These are phyloP conservation scores for Metarhizium brunneum DNA, from an alignment of 2,329 filamentous ascomycete species.

Conservation along the genomic window DNA sequence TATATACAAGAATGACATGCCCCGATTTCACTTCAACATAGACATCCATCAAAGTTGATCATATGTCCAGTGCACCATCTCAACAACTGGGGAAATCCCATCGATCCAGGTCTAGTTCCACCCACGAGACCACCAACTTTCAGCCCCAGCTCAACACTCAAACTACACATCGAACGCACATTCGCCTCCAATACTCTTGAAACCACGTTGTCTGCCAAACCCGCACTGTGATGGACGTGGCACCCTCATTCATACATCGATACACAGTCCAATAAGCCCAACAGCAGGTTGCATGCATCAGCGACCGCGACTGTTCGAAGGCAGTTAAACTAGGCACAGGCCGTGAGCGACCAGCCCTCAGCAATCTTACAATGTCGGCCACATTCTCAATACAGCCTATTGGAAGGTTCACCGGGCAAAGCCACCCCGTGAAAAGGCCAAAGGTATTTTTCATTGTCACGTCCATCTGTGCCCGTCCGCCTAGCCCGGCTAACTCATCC, in stretches of 20 bases:
- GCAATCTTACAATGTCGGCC: slow-evolving; percentile 15
- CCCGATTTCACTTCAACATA: too few relatives aligned
- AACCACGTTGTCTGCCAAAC: background rate
- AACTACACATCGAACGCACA: background rate
- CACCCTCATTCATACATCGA: too few relatives aligned
- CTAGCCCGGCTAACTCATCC: background rate
- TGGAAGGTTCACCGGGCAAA: slow-evolving; percentile 55
- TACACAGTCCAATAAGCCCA: too few relatives aligned
- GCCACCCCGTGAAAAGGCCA: slow-evolving; percentile 64
- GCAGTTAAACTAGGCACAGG: background rate
- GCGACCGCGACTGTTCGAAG: background rate
- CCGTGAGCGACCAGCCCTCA: background rate
- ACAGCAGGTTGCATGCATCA: background rate
- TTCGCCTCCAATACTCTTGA: background rate
- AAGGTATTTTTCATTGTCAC: slow-evolving; percentile 38
- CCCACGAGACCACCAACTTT: background rate
- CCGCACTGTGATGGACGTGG: too few relatives aligned
- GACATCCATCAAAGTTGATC: too few relatives aligned
- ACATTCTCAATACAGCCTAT: slow-evolving; percentile 61
- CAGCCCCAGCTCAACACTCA: background rate
- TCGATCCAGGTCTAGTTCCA: background rate
- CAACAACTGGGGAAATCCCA: background rate
- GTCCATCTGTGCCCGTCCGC: background rate
- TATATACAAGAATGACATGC: too few relatives aligned
- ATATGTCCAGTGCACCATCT: too few relatives aligned